Percentiles rank a stretch among this genome's conserved stretches.
Conservation (phyloP, 768 basidiomycete genomes). For the Termitomyces sp. region DNA sequence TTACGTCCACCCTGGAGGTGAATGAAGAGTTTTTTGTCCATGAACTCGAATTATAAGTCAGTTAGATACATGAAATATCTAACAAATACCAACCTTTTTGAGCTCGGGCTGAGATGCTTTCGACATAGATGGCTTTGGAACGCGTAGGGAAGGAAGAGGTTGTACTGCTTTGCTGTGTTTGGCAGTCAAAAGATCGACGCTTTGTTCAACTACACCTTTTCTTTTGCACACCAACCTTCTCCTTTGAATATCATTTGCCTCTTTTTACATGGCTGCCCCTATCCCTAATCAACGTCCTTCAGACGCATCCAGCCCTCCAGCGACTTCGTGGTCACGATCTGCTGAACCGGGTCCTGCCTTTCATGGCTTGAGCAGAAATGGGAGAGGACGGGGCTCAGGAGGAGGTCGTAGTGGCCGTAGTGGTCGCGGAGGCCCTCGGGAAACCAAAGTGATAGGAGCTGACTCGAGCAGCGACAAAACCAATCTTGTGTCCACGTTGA, state of each 20-base stretch:
- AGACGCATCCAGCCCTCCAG: conserved; percentile 24
- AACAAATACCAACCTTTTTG: conserved; percentile 73
- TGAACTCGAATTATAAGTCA: conserved; percentile 58
- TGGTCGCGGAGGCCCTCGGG: conserved; percentile 20
- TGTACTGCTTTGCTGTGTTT: conserved; percentile 33
- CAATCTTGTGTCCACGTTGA: conserved; percentile 11
- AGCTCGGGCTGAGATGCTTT: conserved; percentile 96
- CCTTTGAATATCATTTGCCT: background rate
- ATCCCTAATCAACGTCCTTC: conserved; percentile 23
- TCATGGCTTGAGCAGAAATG: conserved; percentile 34
- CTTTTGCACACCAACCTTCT: background rate
- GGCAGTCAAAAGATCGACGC: conserved; percentile 9
- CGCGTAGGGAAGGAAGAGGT: conserved; percentile 4
- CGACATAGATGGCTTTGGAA: conserved; percentile 51
- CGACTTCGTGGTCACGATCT: conserved; percentile 35
- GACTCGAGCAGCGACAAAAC: conserved; percentile 15
- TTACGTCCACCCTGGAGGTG: conserved; percentile 92
- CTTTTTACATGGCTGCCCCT: conserved; percentile 37
- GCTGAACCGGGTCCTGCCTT: conserved; percentile 46
- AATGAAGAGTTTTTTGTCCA: conserved; percentile 97
- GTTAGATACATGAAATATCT: background rate
- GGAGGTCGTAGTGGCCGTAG: conserved; percentile 28
- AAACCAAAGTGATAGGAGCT: conserved; percentile 17
- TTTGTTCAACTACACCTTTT: background rate
- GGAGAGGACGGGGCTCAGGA: conserved; percentile 28